Evolutionary conservation across 345 rosid species (phyloP).

Genomic region (Ailanthus altissimus): DNA sequence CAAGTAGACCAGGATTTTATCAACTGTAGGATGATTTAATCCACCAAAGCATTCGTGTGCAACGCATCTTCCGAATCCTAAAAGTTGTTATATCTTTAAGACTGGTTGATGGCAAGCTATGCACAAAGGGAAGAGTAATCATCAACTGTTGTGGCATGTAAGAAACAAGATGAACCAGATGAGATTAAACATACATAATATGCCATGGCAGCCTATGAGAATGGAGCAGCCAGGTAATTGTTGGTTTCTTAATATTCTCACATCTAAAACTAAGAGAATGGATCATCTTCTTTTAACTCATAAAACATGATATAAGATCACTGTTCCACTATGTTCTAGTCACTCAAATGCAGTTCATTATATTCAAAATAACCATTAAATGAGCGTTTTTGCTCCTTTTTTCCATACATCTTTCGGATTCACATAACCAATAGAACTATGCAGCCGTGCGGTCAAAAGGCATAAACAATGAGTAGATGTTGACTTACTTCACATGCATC

Average conservation of each 20-base stretch:
- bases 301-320: not conserved
- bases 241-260: not conserved
- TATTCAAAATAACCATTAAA: not conserved
- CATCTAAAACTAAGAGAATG: not conserved
- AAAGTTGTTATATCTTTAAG: not conserved
- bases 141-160: not conserved
- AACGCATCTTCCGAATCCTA: not conserved
- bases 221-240: not conserved
- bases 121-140: too few species aligned
- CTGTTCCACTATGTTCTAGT: not conserved
- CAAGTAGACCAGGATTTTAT: not conserved
- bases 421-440: not conserved
- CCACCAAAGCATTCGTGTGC: not conserved
- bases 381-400: not conserved
- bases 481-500: conserved; percentile 10
- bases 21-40: not conserved
- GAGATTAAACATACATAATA: too few species aligned
- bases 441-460: conserved; percentile 8
- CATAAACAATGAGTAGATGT: not conserved
- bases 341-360: not conserved
- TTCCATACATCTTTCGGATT: not conserved
- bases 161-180: not conserved
- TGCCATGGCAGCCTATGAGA: not conserved
- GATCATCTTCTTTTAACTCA: too few species aligned
- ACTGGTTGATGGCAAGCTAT: not conserved